Percentiles rank a stretch among this genome's conserved stretches.
phyloP scores from a whole-genome alignment of 164 flowering plant genomes.

The Brasenia schreberi region DNA sequence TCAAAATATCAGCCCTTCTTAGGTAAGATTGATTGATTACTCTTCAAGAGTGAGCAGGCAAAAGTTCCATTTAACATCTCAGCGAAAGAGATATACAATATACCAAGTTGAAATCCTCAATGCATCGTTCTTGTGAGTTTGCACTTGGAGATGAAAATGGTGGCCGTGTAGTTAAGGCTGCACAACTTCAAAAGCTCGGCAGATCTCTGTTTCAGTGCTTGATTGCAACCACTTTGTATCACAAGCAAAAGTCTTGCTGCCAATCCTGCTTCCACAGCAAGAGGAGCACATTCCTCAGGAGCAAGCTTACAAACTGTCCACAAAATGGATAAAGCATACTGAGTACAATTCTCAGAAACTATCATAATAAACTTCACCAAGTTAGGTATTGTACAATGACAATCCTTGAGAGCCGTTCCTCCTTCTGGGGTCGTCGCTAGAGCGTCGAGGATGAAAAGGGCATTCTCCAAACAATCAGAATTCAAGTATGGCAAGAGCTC shows the following conservation, averaged over 20 bases:
- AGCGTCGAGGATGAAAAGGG: slow-evolving; percentile 44
- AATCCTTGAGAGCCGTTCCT: slow-evolving; percentile 46
- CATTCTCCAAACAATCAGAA: slow-evolving; percentile 56
- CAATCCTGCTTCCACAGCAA: slow-evolving; percentile 74
- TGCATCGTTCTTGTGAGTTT: slow-evolving; percentile 89
- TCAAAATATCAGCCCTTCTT: background rate
- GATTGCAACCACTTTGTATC: slow-evolving; percentile 82
- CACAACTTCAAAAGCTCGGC: slow-evolving; percentile 80
- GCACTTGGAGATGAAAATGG: slow-evolving; percentile 85
- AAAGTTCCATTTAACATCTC: background rate
- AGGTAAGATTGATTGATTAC: background rate
- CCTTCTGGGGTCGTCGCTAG: slow-evolving; percentile 48
- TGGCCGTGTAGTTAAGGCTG: slow-evolving; percentile 62
- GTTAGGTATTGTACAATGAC: slow-evolving; percentile 48
- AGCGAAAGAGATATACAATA: background rate
- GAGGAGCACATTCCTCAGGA: slow-evolving; percentile 64
- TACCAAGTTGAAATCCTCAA: slow-evolving; percentile 6
- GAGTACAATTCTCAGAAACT: slow-evolving; percentile 69
- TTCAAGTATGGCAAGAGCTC: slow-evolving; percentile 38
- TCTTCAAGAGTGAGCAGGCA: background rate
- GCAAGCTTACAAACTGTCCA: slow-evolving; percentile 67
- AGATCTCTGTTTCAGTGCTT: slow-evolving; percentile 60
- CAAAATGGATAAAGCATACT: slow-evolving; percentile 57
- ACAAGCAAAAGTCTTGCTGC: slow-evolving; percentile 86
- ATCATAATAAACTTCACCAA: slow-evolving; percentile 63